These are phyloP conservation scores for Oryza rufipogon DNA, from an alignment of 176 grass and related monocot genomes.

Conservation along the genomic window DNA sequence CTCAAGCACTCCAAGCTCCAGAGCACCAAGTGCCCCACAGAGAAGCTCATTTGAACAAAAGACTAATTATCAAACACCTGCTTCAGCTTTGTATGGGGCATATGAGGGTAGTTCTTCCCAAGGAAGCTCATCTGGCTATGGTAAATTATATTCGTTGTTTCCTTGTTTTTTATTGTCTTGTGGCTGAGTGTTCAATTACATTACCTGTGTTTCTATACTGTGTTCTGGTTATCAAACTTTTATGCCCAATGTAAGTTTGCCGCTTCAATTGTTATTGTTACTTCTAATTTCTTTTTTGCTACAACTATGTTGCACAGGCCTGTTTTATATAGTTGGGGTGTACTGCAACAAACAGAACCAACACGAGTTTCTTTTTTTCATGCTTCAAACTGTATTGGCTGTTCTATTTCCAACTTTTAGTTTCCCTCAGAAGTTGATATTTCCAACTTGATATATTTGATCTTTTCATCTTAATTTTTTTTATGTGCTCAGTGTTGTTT, in stretches of 20 bases:
- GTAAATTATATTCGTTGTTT: constrained; percentile 45
- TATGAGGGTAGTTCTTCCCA: constrained; percentile 62
- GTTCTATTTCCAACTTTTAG: constrained; percentile 2
- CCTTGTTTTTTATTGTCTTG: background rate
- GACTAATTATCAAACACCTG: constrained; percentile 79
- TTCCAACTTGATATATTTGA: constrained; percentile 1
- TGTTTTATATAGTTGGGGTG: background rate
- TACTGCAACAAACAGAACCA: constrained; percentile 18
- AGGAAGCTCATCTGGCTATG: constrained; percentile 53
- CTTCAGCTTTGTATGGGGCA: constrained; percentile 76
- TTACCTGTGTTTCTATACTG: background rate
- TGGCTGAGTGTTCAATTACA: constrained; percentile 2
- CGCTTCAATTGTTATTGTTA: background rate
- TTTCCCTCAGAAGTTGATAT: constrained; percentile 7
- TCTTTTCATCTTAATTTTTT: constrained; percentile 2
- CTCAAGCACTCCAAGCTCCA: constrained; percentile 55
- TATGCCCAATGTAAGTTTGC: constrained; percentile 6
- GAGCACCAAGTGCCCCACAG: constrained; percentile 44
- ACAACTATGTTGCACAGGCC: background rate
- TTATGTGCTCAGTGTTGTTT: constrained; percentile 28
- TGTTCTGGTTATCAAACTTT: constrained; percentile 12
- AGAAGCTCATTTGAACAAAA: constrained; percentile 63
- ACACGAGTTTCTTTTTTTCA: background rate
- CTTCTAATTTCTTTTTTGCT: constrained; percentile 4
- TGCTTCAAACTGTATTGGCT: background rate